Evolutionary conservation across 495 filamentous ascomycete species (phyloP).

Genomic region (Neurospora sp.): DNA sequence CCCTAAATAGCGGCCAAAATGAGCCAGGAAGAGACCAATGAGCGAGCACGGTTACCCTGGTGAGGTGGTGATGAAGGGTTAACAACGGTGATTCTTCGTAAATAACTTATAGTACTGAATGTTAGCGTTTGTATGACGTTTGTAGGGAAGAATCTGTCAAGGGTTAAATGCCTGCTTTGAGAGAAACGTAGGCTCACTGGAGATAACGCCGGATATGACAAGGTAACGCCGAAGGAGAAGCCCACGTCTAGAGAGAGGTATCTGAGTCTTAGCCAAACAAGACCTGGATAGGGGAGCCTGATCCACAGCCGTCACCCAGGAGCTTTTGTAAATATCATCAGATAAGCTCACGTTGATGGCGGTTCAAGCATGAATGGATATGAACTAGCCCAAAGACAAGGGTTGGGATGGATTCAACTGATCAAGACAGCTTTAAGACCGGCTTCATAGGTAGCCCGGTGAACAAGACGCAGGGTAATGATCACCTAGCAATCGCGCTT

Average conservation of each 20-base stretch:
- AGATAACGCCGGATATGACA: background rate
- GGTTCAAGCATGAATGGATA: background rate
- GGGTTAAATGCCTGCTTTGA: background rate
- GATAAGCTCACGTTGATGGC: background rate
- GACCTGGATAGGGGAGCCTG: background rate
- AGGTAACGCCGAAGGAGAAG: background rate
- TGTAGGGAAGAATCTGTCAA: background rate
- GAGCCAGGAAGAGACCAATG: background rate
- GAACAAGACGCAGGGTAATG: background rate
- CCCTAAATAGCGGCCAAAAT: background rate
- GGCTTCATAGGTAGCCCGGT: background rate
- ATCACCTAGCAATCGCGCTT: background rate
- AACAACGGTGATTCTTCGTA: background rate
- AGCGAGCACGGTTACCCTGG: background rate
- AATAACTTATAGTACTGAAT: background rate
- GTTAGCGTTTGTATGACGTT: background rate
- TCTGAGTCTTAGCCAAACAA: background rate
- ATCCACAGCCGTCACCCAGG: background rate
- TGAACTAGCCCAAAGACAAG: background rate
- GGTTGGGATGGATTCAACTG: background rate
- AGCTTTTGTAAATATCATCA: background rate
- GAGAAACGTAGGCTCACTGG: background rate
- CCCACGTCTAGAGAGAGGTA: background rate
- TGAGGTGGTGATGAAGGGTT: background rate
- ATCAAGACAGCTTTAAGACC: background rate